Conservation (phyloP, 1,284 basidiomycete genomes). For the Boletus semigastroideus region DNA sequence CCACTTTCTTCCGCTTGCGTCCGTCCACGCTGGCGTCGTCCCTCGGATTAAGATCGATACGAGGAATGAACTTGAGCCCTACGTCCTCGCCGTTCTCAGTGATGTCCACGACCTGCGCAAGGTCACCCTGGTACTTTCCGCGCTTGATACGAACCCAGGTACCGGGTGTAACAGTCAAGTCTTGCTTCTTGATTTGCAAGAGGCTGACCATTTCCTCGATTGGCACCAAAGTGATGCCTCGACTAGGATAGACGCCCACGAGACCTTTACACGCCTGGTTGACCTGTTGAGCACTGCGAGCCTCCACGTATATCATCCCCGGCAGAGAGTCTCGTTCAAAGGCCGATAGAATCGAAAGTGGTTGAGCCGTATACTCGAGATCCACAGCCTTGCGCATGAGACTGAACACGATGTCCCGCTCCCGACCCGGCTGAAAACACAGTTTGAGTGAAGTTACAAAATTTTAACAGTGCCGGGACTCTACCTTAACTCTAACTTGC, state of each 20-base stretch:
- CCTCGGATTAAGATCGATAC: conserved; percentile 92
- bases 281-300: conserved; percentile 85
- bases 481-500: conserved; percentile 92
- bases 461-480: conserved; percentile 19
- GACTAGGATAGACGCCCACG: conserved; percentile 86
- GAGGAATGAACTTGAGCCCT: conserved; percentile 91
- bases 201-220: conserved; percentile 99
- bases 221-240: conserved; percentile 85
- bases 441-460: conserved; percentile 1
- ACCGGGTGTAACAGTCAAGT: conserved; percentile 80
- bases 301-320: conserved; percentile 96
- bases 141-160: conserved; percentile 96
- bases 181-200: conserved; percentile 94
- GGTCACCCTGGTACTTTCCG: conserved; percentile 92
- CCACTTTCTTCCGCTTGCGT: conserved; percentile 70
- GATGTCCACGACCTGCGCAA: conserved; percentile 94
- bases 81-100: conserved; percentile 94
- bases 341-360: conserved; percentile 85
- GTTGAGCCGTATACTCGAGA: conserved; percentile 71
- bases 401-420: conserved; percentile 91
- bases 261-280: conserved; percentile 85
- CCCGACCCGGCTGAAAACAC: conserved; percentile 73
- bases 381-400: conserved; percentile 92
- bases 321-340: conserved; percentile 96
- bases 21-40: conserved; percentile 71